Evolutionary conservation across 2,329 filamentous ascomycete genomes (phyloP), one percentile per base, ranked within the genome.

Genomic region (Trichoderma citrinoviride): DNA sequence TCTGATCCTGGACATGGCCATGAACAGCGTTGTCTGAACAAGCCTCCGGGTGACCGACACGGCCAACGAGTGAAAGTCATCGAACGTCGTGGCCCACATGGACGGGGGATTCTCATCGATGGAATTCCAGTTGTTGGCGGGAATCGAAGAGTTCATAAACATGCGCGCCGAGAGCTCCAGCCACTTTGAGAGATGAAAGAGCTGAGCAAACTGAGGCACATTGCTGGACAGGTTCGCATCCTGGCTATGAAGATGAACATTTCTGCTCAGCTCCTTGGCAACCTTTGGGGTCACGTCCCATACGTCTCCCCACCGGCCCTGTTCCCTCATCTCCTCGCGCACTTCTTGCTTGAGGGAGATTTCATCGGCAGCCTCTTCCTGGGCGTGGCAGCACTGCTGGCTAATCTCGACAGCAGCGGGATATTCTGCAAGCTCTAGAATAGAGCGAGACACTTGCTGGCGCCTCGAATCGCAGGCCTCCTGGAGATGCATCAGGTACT

Each of bases 341-440:
- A 76, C 76, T 66, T 92, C 86, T 70, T 94, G 88, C 44, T 85
- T 82, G 50, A 84, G 77, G 0, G 87, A 83, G 0, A 96, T 73
- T 2, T 82, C 82, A 68, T 92, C 89, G 0, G 88, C 91, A 19
- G 87, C 86, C 67, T 83, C 76, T 60, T 96, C 90, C 7, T 96
- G 81, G 5, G 84, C 82, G 7, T 79, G 76, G 69, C 85, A 87
- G 71, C 90, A 91, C 65, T 87, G 83, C 23, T 81, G 77, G 70
- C 87, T 86, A 27, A 97, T 77, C 73, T 97, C 92, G 1, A 84
- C 72, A 0, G 93, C 93, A 2, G 91, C 87, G 1, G 90, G 88
- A 1, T 92, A 78, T 62, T 92, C 87, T 12, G 80, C 78, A 61
- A 82, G 73, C 27, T 79, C 75, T 33, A 86, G 68, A 14, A 70